phyloP scores from a whole-genome alignment of 2,329 filamentous ascomycete genomes.

The Erysiphe neolycopersici region DNA sequence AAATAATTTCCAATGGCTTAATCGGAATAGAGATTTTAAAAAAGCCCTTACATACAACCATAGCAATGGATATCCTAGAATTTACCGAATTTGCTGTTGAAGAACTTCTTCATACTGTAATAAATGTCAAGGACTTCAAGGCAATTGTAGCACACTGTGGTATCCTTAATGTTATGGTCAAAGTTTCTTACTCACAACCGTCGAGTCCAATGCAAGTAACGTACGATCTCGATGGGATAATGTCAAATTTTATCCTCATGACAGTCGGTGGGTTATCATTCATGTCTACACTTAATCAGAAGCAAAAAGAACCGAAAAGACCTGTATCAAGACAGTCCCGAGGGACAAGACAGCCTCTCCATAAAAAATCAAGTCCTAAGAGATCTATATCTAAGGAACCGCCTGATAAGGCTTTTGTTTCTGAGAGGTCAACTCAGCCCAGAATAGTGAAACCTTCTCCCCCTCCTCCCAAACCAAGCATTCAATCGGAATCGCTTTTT shows the following conservation, averaged over 20 bases:
- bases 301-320: constrained; percentile 3
- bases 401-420: no score
- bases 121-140: constrained; percentile 62
- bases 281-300: no score
- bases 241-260: constrained; percentile 60
- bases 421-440: no score
- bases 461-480: constrained; percentile 26
- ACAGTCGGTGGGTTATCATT: constrained; percentile 35
- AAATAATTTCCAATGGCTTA: constrained; percentile 2
- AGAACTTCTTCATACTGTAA: constrained; percentile 50
- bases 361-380: constrained; percentile 2
- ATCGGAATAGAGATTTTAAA: constrained; percentile 36
- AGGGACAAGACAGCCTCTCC: neutral
- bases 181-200: constrained; percentile 43
- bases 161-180: constrained; percentile 36
- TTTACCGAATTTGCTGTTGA: constrained; percentile 52
- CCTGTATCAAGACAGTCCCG: neutral
- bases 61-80: constrained; percentile 48
- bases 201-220: constrained; percentile 45
- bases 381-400: no score
- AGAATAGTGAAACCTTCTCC: constrained; percentile 21
- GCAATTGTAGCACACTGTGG: constrained; percentile 54
- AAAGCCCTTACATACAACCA: constrained; percentile 56
- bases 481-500: constrained; percentile 42
- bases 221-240: constrained; percentile 40